These are phyloP conservation scores for Komagataella pseudopastoris DNA, from an alignment of 805 yeast genomes.

Conservation along the genomic window DNA sequence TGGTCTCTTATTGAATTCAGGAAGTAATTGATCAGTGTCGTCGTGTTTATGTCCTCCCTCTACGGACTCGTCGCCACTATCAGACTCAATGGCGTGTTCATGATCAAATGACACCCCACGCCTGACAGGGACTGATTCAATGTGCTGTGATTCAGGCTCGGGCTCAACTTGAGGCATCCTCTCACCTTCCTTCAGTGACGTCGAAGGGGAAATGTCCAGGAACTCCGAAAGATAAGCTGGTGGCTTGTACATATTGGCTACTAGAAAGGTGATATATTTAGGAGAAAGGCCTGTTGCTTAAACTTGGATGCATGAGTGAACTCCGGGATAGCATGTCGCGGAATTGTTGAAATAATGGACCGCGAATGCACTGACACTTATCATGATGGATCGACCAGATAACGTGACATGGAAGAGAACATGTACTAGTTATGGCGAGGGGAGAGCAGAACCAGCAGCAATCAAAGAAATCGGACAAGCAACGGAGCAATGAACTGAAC, in stretches of 20 bases:
- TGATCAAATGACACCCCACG: not conserved
- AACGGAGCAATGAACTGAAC: not conserved
- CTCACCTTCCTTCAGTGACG: not conserved
- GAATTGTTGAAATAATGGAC: not conserved
- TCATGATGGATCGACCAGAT: not conserved
- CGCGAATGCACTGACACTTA: not conserved
- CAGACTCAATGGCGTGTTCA: not conserved
- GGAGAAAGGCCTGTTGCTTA: not conserved
- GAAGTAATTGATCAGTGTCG: slow-evolving; percentile 13
- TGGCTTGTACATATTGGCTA: not conserved
- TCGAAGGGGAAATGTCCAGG: not conserved
- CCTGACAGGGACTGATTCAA: not conserved
- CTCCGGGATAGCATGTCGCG: not conserved
- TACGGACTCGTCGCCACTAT: not conserved
- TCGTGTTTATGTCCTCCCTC: not conserved
- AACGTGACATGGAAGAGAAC: not conserved
- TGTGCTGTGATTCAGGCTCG: not conserved
- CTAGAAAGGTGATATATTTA: not conserved
- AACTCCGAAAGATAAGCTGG: not conserved
- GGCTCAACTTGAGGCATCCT: not conserved
- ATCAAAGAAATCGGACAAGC: not conserved
- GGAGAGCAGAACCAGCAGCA: not conserved
- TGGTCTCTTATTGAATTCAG: slow-evolving; percentile 60
- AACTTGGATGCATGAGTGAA: not conserved
- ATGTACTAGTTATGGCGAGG: not conserved